phyloP scores from a whole-genome alignment of 2,329 filamentous ascomycete genomes.

The Aspergillus sp. region DNA sequence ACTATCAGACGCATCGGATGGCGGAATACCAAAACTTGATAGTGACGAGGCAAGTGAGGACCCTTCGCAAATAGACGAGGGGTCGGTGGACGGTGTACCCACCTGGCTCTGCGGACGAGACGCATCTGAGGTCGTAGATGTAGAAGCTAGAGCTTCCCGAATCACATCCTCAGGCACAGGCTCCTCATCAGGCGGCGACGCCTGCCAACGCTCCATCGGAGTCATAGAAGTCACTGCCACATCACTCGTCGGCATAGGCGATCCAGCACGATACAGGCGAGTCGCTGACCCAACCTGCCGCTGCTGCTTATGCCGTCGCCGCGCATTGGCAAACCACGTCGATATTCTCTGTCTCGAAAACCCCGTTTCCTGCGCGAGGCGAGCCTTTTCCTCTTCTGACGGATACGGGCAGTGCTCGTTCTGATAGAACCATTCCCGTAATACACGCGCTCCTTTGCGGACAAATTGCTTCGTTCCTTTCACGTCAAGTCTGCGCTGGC shows the following conservation, averaged over 20 bases:
- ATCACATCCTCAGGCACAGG: slow-evolving; percentile 42
- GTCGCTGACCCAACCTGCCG: slow-evolving; percentile 23
- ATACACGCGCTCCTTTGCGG: slow-evolving; percentile 45
- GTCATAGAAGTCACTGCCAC: slow-evolving; percentile 41
- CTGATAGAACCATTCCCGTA: slow-evolving; percentile 49
- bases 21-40: slow-evolving; percentile 30
- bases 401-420: slow-evolving; percentile 52
- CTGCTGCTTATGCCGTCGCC: slow-evolving; percentile 47
- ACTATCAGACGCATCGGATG: slow-evolving; percentile 33
- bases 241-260: slow-evolving; percentile 43
- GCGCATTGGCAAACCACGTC: slow-evolving; percentile 55
- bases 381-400: slow-evolving; percentile 46
- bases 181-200: slow-evolving; percentile 49
- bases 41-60: slow-evolving; percentile 29
- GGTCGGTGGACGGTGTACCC: slow-evolving; percentile 1
- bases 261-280: slow-evolving; percentile 39
- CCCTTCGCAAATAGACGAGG: slow-evolving; percentile 23
- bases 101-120: slow-evolving; percentile 2
- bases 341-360: slow-evolving; percentile 48
- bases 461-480: slow-evolving; percentile 42
- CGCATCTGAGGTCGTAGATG: neutral
- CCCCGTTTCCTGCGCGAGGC: slow-evolving; percentile 45
- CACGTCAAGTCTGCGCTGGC: slow-evolving; percentile 7
- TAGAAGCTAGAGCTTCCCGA: slow-evolving; percentile 33
- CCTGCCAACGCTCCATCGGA: slow-evolving; percentile 48